Evolutionary conservation across 495 filamentous ascomycete species (phyloP), one percentile per base, ranked within the genome.

Genomic region (Parathielavia appendiculata): DNA sequence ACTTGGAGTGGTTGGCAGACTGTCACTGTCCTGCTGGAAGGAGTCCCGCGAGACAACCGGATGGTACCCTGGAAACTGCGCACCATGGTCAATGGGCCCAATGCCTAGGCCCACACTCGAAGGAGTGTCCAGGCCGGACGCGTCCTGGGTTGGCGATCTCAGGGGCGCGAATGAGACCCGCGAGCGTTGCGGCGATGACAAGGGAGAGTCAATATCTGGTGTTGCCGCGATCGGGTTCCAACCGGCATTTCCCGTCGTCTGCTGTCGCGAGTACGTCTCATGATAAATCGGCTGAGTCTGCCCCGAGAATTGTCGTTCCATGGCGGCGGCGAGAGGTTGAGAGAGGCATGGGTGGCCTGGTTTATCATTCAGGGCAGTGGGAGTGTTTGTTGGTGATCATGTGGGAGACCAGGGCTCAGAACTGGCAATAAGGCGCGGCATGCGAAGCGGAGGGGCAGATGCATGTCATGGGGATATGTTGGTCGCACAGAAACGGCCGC

Each of bases 61-160:
- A 8, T 41, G 44, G 19, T 58, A 58, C 0, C 56, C 39, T 8
- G 46, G 48, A 20, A 40, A 46, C 9, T 26, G 48, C 8, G 23
- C 7, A 34, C 19, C 52, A 8, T 36, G n/a, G 40, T n/a, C 5
- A 34, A 4, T 14, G 40, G 39, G 45, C 30, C 12, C 56, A 11
- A 58, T 58, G 17, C 56, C 56, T 19, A 58, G 30, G 26, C 56
- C 56, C 7, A 52, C 30, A 13, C 56, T 52, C n/a, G 56, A 52
- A 13, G 56, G 47, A 1, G 26, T 48, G 20, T 35, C 16, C 20
- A 36, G 36, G 35, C 35, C 36, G 2, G 36, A 3, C 4, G 16
- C 16, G 6, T 36, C 6, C 19, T 20, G 30, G 20, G 35, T 1
- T 7, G 56, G 30, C n/a, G 56, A 32, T 30, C 35, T 38, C 16